phyloP scores from a whole-genome alignment of 2,329 filamentous ascomycete genomes.

The Alternaria incomplexa region DNA sequence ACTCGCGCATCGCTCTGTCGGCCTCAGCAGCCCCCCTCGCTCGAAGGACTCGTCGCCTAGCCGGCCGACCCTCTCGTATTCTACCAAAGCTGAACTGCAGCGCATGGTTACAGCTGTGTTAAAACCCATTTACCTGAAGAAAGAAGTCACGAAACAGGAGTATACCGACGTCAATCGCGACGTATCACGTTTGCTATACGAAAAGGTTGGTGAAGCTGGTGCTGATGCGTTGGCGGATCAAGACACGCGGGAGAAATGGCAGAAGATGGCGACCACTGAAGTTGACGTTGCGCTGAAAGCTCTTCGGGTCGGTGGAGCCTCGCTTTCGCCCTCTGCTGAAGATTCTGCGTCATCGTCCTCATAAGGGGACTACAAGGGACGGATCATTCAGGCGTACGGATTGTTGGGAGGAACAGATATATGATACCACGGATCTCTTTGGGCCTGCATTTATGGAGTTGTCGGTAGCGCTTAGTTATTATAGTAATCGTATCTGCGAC shows the following conservation, averaged over 20 bases:
- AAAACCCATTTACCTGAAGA: constrained; percentile 80
- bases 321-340: constrained; percentile 31
- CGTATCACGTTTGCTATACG: constrained; percentile 88
- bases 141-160: constrained; percentile 82
- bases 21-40: constrained; percentile 52
- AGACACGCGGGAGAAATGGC: constrained; percentile 71
- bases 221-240: constrained; percentile 64
- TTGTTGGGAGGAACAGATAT: not conserved
- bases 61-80: constrained; percentile 71
- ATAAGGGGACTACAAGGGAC: constrained; percentile 5
- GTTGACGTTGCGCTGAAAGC: constrained; percentile 72
- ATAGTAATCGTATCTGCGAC: not conserved
- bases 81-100: constrained; percentile 87
- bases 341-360: constrained; percentile 40
- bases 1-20: constrained; percentile 37
- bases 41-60: constrained; percentile 72
- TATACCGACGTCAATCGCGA: constrained; percentile 92
- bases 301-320: constrained; percentile 24
- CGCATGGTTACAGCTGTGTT: constrained; percentile 84
- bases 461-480: not conserved
- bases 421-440: constrained; percentile 14
- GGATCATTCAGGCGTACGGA: not conserved
- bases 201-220: constrained; percentile 59
- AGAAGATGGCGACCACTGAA: constrained; percentile 77
- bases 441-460: constrained; percentile 3